Conservation (phyloP, 2,329 filamentous ascomycete species). For the Tricladium varicosporioides region DNA sequence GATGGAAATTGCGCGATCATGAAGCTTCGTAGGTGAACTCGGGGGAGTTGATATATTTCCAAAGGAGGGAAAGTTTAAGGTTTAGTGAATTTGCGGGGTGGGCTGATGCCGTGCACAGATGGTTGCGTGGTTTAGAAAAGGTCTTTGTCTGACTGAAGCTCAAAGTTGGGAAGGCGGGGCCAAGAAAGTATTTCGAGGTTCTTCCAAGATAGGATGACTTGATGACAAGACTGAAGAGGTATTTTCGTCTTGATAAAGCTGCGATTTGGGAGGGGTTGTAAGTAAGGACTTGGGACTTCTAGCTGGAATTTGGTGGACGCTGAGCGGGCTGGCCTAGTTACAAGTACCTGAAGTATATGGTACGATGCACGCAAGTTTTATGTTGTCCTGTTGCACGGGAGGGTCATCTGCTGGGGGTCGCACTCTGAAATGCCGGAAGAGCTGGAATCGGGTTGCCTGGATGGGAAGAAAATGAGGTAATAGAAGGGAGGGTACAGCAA, state of each 20-base stretch:
- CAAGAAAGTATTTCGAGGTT: no score
- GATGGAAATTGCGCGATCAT: slow-evolving; percentile 27
- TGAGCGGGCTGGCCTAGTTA: background rate
- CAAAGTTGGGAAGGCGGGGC: background rate
- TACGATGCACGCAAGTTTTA: background rate
- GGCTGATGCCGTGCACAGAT: background rate
- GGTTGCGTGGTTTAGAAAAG: background rate
- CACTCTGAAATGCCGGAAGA: background rate
- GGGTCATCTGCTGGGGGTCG: slow-evolving; percentile 12
- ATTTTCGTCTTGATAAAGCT: no score
- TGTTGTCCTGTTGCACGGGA: slow-evolving; percentile 3
- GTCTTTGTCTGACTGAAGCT: background rate
- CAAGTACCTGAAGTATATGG: background rate
- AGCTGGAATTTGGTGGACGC: no score
- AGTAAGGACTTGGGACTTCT: no score
- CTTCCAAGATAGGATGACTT: no score
- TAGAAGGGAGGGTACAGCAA: background rate
- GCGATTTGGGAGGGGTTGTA: no score
- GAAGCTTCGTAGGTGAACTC: slow-evolving; percentile 13
- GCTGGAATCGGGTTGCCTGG: background rate
- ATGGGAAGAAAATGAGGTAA: slow-evolving; percentile 10
- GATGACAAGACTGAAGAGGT: no score
- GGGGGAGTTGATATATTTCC: slow-evolving; percentile 6
- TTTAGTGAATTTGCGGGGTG: background rate
- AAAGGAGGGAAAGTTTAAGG: background rate